Percentiles rank a stretch among this genome's conserved stretches.
These are phyloP conservation scores for Cladosporium sp. DNA, from an alignment of 2,329 filamentous ascomycete species.

Conservation along the genomic window DNA sequence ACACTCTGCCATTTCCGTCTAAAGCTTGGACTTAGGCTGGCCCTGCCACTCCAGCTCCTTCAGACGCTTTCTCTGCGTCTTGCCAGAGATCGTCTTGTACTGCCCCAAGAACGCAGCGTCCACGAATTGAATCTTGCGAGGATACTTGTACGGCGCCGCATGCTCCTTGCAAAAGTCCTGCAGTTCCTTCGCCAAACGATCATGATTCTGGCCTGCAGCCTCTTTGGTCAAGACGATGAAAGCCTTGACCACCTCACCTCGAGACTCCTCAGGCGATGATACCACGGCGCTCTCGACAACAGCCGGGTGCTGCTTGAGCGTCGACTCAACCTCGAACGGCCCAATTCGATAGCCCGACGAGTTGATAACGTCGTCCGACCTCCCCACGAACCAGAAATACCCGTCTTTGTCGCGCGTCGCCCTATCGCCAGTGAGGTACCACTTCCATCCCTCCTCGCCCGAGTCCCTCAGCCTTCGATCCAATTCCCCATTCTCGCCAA, in stretches of 20 bases:
- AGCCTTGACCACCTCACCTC: constrained; percentile 45
- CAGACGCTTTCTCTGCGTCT: constrained; percentile 38
- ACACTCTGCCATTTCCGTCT: background rate
- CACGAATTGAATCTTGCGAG: constrained; percentile 43
- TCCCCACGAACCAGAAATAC: constrained; percentile 98
- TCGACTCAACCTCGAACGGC: constrained; percentile 46
- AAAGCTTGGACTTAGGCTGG: constrained; percentile 26
- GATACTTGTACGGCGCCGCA: constrained; percentile 46
- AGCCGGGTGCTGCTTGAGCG: constrained; percentile 42
- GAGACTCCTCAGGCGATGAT: constrained; percentile 39
- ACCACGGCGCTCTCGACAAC: constrained; percentile 45
- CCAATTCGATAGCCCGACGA: constrained; percentile 43
- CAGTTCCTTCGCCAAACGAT: constrained; percentile 36
- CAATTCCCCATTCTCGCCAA: constrained; percentile 28
- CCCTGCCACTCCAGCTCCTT: constrained; percentile 41
- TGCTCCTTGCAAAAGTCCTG: constrained; percentile 44
- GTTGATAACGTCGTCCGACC: constrained; percentile 74
- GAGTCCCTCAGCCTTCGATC: constrained; percentile 25
- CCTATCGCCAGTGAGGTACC: constrained; percentile 54
- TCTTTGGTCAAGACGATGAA: constrained; percentile 41
- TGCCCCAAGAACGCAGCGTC: constrained; percentile 34
- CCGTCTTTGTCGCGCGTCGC: constrained; percentile 94
- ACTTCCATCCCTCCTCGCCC: constrained; percentile 22
- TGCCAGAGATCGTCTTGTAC: constrained; percentile 42
- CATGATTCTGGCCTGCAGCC: constrained; percentile 23